Base-by-base conservation (phyloP, 1,284 basidiomycete genomes). In the Ustilago crameri region DNA sequence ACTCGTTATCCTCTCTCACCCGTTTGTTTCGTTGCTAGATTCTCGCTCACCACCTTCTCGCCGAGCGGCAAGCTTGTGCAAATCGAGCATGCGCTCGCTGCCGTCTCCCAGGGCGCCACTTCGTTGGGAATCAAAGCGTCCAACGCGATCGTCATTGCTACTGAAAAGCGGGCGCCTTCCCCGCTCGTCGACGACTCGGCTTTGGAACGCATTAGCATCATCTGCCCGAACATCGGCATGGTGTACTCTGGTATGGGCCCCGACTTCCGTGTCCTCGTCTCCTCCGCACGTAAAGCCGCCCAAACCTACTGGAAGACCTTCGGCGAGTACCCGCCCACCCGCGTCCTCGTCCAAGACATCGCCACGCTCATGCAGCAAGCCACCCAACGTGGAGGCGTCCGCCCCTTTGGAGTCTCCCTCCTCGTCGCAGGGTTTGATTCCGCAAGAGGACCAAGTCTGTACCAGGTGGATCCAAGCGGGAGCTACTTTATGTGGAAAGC, bases 251-350 rank as follows among this genome's bases (percentile, higher is more conserved):
- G 96, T 32, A 98, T 99, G 96, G 95, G 96, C 0, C 96, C 96
- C 52, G 96, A 99, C 85, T 98, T 96, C 85, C 90, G 96, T 45
- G 89, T 98, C 18, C 88, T 99, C 53, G 91, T 98, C 48, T 88
- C 92, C 46, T 93, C 92, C 82, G 96, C 96, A 23, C 89, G 96
- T 59, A 98, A 98, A 87, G 93, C 92, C 78, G 96, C 96, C 10
- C 96, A 98, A 85, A 90, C 93, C 20, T 99, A 98, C 85, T 98
- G 95, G 95, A 98, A 98, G 65, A 91, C 97, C 58, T 95, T 98
- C 83, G 94, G 93, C 53, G 96, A 98, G 85, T 98, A 98, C 84
- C 96, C 96, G n/a, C 93, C 94, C 45, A 97, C 95, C 53, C 90
- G 93, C 83, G 91, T 98, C 51, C 87, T 99, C 68, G 96, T 95